Conservation (phyloP, 2,329 filamentous ascomycete genomes). For the Colletotrichum truncatum region DNA sequence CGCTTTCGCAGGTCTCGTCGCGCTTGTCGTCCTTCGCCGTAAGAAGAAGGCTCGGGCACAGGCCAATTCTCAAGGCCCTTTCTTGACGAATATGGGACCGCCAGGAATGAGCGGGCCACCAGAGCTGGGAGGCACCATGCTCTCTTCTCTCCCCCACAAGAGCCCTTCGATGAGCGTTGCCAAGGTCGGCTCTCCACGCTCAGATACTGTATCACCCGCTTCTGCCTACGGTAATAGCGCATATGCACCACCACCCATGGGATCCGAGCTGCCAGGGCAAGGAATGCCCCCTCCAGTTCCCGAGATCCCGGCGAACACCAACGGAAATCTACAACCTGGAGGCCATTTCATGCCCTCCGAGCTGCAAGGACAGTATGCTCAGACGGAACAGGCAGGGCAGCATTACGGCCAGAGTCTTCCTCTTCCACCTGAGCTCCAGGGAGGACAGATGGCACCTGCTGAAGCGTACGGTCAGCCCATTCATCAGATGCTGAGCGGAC, state of each 20-base stretch:
- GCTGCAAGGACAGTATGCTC: constrained; percentile 30
- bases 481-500: constrained; percentile 10
- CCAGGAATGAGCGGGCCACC: constrained; percentile 40
- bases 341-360: constrained; percentile 34
- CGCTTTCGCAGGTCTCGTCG: constrained; percentile 38
- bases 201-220: constrained; percentile 36
- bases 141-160: constrained; percentile 33
- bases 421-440: constrained; percentile 29
- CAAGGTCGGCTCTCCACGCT: constrained; percentile 33
- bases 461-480: constrained; percentile 17
- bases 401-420: constrained; percentile 25
- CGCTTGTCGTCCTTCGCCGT: constrained; percentile 48
- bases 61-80: constrained; percentile 17
- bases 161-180: constrained; percentile 41
- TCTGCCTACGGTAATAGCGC: constrained; percentile 37
- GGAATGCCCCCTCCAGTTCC: constrained; percentile 10
- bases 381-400: constrained; percentile 24
- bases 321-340: constrained; percentile 31
- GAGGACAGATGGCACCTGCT: not conserved
- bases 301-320: constrained; percentile 34
- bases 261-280: constrained; percentile 39
- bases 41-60: constrained; percentile 40
- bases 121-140: constrained; percentile 39
- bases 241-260: constrained; percentile 33
- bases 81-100: constrained; percentile 27